A percentile compares a stretch with the other conserved stretches of the same genome.
Conservation (phyloP, 768 basidiomycete genomes). For the Lentinula lateritia region DNA sequence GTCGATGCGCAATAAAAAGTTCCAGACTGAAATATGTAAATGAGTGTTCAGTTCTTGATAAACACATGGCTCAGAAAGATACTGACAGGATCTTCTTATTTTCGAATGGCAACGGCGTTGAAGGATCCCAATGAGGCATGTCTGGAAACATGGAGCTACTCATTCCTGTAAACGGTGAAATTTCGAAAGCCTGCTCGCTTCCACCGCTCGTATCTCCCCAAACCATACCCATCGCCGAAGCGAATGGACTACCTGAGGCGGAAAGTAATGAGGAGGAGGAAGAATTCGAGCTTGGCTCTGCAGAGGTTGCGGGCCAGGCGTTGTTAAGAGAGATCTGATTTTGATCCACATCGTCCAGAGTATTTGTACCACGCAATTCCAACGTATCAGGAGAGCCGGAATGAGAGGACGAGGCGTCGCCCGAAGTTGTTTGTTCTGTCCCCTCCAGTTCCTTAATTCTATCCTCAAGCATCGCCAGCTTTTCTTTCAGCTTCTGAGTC, state of each 20-base stretch:
- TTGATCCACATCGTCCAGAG: neutral
- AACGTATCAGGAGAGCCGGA: neutral
- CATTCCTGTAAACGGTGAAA: slow-evolving; percentile 14
- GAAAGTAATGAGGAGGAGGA: slow-evolving; percentile 5
- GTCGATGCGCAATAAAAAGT: slow-evolving; percentile 49
- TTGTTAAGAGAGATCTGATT: neutral
- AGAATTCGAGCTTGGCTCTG: neutral
- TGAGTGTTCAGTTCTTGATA: neutral
- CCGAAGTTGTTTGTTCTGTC: slow-evolving; percentile 19
- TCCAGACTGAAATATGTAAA: slow-evolving; percentile 33
- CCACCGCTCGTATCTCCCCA: neutral
- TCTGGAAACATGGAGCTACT: slow-evolving; percentile 12
- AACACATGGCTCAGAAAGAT: neutral
- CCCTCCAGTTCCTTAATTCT: slow-evolving; percentile 48
- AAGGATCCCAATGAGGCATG: slow-evolving; percentile 21
- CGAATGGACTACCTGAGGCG: slow-evolving; percentile 1
- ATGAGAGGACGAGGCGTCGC: slow-evolving; percentile 16
- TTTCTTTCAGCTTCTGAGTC: slow-evolving; percentile 53
- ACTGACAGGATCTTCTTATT: slow-evolving; percentile 35
- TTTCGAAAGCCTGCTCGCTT: slow-evolving; percentile 9
- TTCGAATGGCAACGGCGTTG: slow-evolving; percentile 22
- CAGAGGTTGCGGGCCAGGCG: neutral
- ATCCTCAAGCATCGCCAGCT: slow-evolving; percentile 46
- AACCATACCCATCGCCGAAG: neutral
- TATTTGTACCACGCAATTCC: neutral